Evolutionary conservation across 345 rosid genomes (phyloP), one percentile per base, ranked within the genome.

Genomic region (Laguncularia racemosa): DNA sequence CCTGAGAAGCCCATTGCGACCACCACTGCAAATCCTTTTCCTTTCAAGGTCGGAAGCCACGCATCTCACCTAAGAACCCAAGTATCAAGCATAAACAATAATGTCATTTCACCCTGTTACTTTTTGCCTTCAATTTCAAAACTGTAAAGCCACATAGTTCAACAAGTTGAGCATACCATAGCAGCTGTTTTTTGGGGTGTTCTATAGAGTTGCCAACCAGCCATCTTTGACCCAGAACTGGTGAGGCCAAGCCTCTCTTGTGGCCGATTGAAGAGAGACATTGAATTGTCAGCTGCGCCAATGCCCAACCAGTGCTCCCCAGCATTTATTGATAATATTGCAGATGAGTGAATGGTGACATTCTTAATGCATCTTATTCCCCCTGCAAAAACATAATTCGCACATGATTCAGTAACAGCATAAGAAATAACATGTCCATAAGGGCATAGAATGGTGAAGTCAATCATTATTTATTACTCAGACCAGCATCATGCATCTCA

Each of bases 281-380:
- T 81, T 6, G 99, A 95, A 76, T 88, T 95, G 74, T 95, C 99
- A 67, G 97, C 95, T 64, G 99, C 97, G 63, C 97, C 99, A 38
- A 95, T 75, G 59, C 99, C 97, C 65, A 95, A 59, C 97, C 97
- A 95, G 59, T 88, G 72, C 28, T 95, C 99, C 50, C 95, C 99
- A 48, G 96, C 96, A 65, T 77, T 90, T 66, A 95, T 84, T 2
- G 97, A 90, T 64, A 95, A 71, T 65, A 95, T 81, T 16, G 97
- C 70, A 44, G 96, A 73, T 46, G 58, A 64, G 67, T 95, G 99
- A 38, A 95, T 81, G 0, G 95, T 88, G 46, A 90, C 95, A 73
- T 85, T 95, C 87, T 90, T 95, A 76, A 81, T 84, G 16, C 97
- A 85, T 72, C 79, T 84, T 64, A 88, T 79, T 56, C 91, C 85